Evolutionary conservation across 2,329 filamentous ascomycete species (phyloP).

Genomic region (Plenodomus lindquistii): DNA sequence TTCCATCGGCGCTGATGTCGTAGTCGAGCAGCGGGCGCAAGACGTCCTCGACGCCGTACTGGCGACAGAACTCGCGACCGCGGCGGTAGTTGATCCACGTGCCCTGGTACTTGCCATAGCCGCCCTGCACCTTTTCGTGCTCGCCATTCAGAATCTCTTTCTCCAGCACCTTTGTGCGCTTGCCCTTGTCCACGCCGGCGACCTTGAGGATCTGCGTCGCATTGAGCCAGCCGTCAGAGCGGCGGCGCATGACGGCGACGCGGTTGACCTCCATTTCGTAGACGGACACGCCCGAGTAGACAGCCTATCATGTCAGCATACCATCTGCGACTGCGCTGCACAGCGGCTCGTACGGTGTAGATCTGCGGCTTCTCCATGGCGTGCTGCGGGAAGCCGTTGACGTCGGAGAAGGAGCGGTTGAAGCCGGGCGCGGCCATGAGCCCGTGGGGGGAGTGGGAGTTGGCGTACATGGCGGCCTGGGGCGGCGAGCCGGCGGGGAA

Average conservation of each 20-base stretch:
- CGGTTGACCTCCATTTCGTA: slow-evolving; percentile 98
- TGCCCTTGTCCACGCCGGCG: slow-evolving; percentile 94
- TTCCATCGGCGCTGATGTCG: slow-evolving; percentile 77
- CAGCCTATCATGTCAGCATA: slow-evolving; percentile 57
- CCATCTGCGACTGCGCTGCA: slow-evolving; percentile 69
- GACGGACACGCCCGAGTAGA: slow-evolving; percentile 93
- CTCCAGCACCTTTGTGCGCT: slow-evolving; percentile 95
- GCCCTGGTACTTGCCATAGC: slow-evolving; percentile 98
- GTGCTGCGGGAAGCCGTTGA: slow-evolving; percentile 39
- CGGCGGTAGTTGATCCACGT: slow-evolving; percentile 97
- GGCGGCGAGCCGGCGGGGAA: slow-evolving; percentile 35
- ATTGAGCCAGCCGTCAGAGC: slow-evolving; percentile 95
- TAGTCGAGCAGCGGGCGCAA: slow-evolving; percentile 76
- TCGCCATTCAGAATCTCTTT: slow-evolving; percentile 96
- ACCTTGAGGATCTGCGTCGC: slow-evolving; percentile 98
- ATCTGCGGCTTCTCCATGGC: slow-evolving; percentile 55
- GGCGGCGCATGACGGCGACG: slow-evolving; percentile 92
- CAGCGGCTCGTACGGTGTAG: slow-evolving; percentile 54
- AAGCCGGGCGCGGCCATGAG: slow-evolving; percentile 42
- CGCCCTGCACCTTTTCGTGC: slow-evolving; percentile 97
- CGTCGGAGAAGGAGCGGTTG: slow-evolving; percentile 46
- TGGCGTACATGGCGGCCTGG: slow-evolving; percentile 40
- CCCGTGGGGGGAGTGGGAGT: slow-evolving; percentile 30
- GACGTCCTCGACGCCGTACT: slow-evolving; percentile 75
- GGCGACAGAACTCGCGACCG: slow-evolving; percentile 86